Base-by-base conservation (phyloP, 2,329 filamentous ascomycete species). In the Alternaria solani region DNA sequence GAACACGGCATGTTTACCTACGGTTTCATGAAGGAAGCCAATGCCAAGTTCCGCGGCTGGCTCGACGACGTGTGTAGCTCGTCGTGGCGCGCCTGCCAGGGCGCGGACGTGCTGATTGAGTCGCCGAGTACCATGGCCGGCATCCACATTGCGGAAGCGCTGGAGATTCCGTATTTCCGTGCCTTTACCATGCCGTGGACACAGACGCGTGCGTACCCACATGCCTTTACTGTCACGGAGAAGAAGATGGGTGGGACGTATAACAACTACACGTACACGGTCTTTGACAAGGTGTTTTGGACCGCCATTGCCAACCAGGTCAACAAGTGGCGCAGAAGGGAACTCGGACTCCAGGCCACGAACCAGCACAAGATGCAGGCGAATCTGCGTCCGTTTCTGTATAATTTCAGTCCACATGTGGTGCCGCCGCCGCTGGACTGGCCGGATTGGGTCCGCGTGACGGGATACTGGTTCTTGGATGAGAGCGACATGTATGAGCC, bases 151-250 rank as follows among this genome's bases (percentile, higher is more conserved):
- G 95, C 95, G 1, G 95, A 99, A 80, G 93, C 93, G 25, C 85
- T 99, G 2, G 85, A 88, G 14, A 96, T 99, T 44, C 95, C 95
- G 0, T 99, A 99, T 78, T 98, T 98, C 82, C 89, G 95, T 57
- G 94, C 94, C 0, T 99, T 99, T 75, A 96, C 93, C 18, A 99
- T 99, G 95, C 95, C 95, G 0, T 99, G 95, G 95, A 97, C 95
- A 0, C 89, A 94, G 49, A 99, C 95, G 16, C 86, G 95, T 54
- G 93, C 94, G 0, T 99, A 99, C 71, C 95, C 95, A 2, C 95
- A 99, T 78, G 95, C 95, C 0, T 99, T 99, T 79, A 91, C 94
- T 26, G 94, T 96, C 63, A 91, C 93, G 1, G 92, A 96, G 63
- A 89, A 92, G 78, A 97, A 96, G 81, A 93, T 96, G 88, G 95